Evolutionary conservation across 129 eudicot genomes (phyloP), one percentile per base, ranked within the genome.

Genomic region (Rutidosis leptorrhynchoides): DNA sequence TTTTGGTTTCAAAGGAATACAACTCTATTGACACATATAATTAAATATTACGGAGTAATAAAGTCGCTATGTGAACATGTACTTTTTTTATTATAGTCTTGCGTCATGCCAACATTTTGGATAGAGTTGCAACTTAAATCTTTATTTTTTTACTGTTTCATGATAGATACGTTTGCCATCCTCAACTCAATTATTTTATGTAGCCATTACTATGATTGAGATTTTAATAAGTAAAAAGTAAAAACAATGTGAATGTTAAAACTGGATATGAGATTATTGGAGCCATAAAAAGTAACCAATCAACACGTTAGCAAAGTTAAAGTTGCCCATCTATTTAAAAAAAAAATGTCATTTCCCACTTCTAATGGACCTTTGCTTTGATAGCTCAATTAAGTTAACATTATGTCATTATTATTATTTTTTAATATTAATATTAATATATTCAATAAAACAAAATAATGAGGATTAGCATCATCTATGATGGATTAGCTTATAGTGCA

Each of bases 301-400:
- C 64, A 69, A 75, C 74, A 75, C 68, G 49, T 59, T 75, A 62
- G 69, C 64, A 75, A 68, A 67, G 79, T 32, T 59, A 59, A 59
- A 59, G 64, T 59, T 59, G 30, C 42, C 64, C 45, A 16, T 58
- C 33, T 23, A 75, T 59, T 25, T 59, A 24, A 25, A 32, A 51
- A n/a, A n/a, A n/a, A n/a, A n/a, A n/a, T n/a, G 64, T 67, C 69
- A 75, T 67, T 35, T 74, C 56, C 74, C 79, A 67, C 79, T 51
- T 61, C 74, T 27, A 51, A 58, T 67, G 54, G 68, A 67, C 54
- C 57, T 57, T 75, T 68, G 62, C 69, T 49, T 75, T 59, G 14
- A 75, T 75, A 46, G 33, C 27, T 68, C 49, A 51, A 32, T 45
- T 64, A 68, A 67, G 64, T 68, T 59, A 27, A 27, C 74, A 67